phyloP scores from a whole-genome alignment of 495 filamentous ascomycete species.

The Penicillium tannophilum region DNA sequence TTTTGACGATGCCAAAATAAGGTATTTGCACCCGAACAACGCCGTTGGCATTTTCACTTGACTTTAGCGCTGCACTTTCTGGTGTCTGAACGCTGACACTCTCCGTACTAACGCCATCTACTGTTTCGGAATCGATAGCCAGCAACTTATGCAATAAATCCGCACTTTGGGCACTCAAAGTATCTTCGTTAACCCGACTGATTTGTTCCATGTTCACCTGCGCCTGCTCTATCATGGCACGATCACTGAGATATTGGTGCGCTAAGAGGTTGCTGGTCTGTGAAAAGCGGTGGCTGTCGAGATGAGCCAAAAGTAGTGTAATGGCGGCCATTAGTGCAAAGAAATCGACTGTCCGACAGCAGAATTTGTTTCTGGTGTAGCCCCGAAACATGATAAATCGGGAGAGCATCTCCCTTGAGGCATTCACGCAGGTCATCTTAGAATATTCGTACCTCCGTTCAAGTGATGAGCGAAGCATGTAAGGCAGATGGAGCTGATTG shows the following conservation, averaged over 20 bases:
- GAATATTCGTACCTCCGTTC: slow-evolving; percentile 33
- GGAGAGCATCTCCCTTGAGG: slow-evolving; percentile 49
- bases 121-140: slow-evolving; percentile 9
- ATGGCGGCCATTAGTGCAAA: slow-evolving; percentile 48
- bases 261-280: slow-evolving; percentile 28
- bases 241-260: slow-evolving; percentile 45
- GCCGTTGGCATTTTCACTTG: slow-evolving; percentile 14
- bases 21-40: slow-evolving; percentile 33
- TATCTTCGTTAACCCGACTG: slow-evolving; percentile 32
- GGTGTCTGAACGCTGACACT: slow-evolving; percentile 15
- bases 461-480: slow-evolving; percentile 26
- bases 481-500: slow-evolving; percentile 33
- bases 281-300: slow-evolving; percentile 18
- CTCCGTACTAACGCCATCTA: slow-evolving; percentile 9
- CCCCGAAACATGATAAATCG: slow-evolving; percentile 43
- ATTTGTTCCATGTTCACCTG: slow-evolving; percentile 41
- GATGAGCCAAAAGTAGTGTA: slow-evolving; percentile 26
- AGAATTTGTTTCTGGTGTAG: slow-evolving; percentile 26
- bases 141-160: slow-evolving; percentile 5
- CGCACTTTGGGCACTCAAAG: slow-evolving; percentile 29
- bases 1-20: slow-evolving; percentile 36
- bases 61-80: slow-evolving; percentile 10
- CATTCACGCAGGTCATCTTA: slow-evolving; percentile 42
- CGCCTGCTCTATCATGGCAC: slow-evolving; percentile 46
- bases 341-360: slow-evolving; percentile 51